phyloP scores from a whole-genome alignment of 441 rosid species.

The Pelargonium citronellum region DNA sequence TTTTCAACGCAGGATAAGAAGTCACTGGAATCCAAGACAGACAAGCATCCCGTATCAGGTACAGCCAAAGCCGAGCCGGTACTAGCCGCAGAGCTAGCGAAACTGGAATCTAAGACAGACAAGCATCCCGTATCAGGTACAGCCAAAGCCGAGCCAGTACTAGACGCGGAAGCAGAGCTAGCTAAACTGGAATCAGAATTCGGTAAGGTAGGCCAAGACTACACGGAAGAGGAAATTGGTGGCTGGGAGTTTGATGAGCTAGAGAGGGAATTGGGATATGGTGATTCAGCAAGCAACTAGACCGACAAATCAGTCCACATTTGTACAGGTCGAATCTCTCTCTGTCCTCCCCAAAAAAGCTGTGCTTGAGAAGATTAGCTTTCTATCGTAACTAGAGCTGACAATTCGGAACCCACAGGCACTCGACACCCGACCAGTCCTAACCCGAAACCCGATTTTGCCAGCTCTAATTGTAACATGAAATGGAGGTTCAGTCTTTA shows the following conservation, averaged over 20 bases:
- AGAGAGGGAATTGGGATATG: constrained; percentile 65
- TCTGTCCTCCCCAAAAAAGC: constrained; percentile 22
- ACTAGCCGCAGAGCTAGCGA: constrained; percentile 15
- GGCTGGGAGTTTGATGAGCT: constrained; percentile 99
- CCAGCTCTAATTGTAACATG: constrained; percentile 15
- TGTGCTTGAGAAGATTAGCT: constrained; percentile 27
- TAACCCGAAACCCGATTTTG: no score
- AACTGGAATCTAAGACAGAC: neutral
- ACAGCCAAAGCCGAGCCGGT: constrained; percentile 30
- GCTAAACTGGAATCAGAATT: constrained; percentile 90
- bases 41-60: constrained; percentile 29
- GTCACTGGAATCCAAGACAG: no score
- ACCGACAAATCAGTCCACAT: constrained; percentile 14
- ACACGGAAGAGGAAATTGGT: constrained; percentile 68
- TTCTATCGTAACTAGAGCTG: constrained; percentile 15
- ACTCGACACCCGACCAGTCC: no score
- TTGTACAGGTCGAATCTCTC: constrained; percentile 17
- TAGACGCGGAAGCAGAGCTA: constrained; percentile 77
- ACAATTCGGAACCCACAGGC: no score
- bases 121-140: constrained; percentile 28
- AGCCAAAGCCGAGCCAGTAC: constrained; percentile 32
- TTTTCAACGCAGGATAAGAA: constrained; percentile 18
- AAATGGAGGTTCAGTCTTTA: constrained; percentile 19
- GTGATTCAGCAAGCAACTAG: constrained; percentile 33
- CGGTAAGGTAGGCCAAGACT: constrained; percentile 72